Percentiles rank a stretch among this genome's conserved stretches.
Conservation (phyloP, 176 grass and related monocot genomes). For the Hsuehochloa calcarea region DNA sequence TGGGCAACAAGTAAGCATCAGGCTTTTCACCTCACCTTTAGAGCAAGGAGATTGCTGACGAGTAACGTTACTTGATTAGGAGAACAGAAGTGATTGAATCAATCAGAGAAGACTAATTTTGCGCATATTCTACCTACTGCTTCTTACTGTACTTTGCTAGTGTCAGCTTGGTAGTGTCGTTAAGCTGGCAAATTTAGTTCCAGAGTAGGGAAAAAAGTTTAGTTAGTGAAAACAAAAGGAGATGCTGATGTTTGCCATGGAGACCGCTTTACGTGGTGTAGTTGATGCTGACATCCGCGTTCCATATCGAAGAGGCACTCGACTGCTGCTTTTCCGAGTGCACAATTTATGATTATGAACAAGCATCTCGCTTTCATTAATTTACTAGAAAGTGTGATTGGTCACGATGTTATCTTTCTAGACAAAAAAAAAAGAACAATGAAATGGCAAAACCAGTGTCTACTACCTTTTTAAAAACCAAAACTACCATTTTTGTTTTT, state of each 20-base stretch:
- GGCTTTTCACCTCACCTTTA: not conserved
- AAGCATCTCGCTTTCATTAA: constrained; percentile 29
- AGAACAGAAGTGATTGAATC: not conserved
- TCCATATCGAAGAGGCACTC: constrained; percentile 36
- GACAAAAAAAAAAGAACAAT: not conserved
- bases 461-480: not conserved
- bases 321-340: constrained; percentile 35
- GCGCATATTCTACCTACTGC: too few relatives aligned
- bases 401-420: constrained; percentile 12
- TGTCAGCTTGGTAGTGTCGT: constrained; percentile 16
- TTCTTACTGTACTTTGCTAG: not conserved
- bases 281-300: constrained; percentile 46
- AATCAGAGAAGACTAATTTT: not conserved
- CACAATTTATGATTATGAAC: constrained; percentile 27
- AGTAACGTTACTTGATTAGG: not conserved
- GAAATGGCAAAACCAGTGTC: constrained; percentile 8
- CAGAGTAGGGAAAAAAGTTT: not conserved
- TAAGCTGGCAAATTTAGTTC: not conserved
- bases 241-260: constrained; percentile 44
- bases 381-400: constrained; percentile 19
- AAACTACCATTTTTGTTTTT: not conserved
- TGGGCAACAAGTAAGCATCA: constrained; percentile 94
- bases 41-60: constrained; percentile 6
- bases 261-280: constrained; percentile 42
- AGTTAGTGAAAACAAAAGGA: constrained; percentile 14